phyloP scores from a whole-genome alignment of 2,329 filamentous ascomycete species.

The Incumbomyces delicatus region DNA sequence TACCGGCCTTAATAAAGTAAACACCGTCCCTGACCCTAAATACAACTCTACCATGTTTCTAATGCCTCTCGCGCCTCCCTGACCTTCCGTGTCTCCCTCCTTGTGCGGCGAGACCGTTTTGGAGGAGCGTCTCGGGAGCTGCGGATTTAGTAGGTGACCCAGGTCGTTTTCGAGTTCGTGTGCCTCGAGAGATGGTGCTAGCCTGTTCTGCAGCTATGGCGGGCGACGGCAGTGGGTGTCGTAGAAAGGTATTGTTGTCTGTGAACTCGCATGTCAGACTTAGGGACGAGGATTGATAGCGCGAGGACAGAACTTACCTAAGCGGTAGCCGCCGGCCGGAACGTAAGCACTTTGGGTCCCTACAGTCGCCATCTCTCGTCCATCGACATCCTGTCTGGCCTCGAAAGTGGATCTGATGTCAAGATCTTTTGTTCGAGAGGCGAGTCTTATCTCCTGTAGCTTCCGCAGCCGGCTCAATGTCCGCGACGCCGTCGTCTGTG shows the following conservation, averaged over 20 bases:
- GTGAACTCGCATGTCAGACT: too few species aligned
- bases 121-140: constrained; percentile 2
- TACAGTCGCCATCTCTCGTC: too few species aligned
- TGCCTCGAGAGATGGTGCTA: constrained; percentile 1
- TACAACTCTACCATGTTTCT: too few species aligned
- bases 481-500: constrained; percentile 4
- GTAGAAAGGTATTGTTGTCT: constrained; percentile 1
- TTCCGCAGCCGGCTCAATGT: constrained; percentile 4
- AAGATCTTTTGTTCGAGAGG: not conserved
- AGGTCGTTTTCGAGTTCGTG: constrained; percentile 6
- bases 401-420: too few species aligned
- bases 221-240: constrained; percentile 4
- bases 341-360: too few species aligned
- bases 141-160: constrained; percentile 4
- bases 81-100: too few species aligned
- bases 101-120: constrained; percentile 7
- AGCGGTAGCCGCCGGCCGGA: too few species aligned
- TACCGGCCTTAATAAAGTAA: too few species aligned
- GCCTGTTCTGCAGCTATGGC: constrained; percentile 1
- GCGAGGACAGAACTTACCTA: not conserved
- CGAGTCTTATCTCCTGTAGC: not conserved
- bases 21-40: too few species aligned
- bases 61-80: too few species aligned
- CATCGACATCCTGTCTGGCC: too few species aligned
- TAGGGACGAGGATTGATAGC: constrained; percentile 2